Base-by-base conservation (phyloP, 176 grass and related monocot species). In the Zizania latifolia region DNA sequence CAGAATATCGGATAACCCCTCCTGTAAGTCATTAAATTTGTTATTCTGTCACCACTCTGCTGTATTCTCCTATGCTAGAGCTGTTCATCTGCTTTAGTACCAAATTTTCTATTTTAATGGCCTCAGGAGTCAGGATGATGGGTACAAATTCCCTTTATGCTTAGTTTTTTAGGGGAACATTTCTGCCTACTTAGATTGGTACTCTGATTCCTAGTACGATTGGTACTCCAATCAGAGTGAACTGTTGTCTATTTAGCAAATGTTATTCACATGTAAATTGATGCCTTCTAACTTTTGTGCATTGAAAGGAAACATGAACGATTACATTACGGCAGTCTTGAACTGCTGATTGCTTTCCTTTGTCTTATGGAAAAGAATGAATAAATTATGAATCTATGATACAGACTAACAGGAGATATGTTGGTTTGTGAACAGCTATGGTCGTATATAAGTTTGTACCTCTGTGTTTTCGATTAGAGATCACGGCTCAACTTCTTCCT, bases 1-100 rank as follows among this genome's bases (percentile, higher is more conserved):
- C 94, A 30, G 90, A 91, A 71, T 97, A 93, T 70, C 83, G 81
- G 44, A 97, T 97, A 59, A 80, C 81, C 3, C 86, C 92, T 74
- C 90, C 90, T 68, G 94, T 97, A 80, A 93, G 90, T 88, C 7
- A 62, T 80, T 65, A 21, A 10, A 4, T 41, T 61, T 72, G 5
- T 50, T 48, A 68, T 29, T 21, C 44, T 21, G 27, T 31, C 62
- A 32, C 13, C n/a, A 62, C 56, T 79, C 55, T 74, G 8, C 10
- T 56, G 0, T 62, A 5, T 78, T 78, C 7, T 65, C 15, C 51
- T 54, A 21, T 44, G 53, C 26, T 57, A 64, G n/a, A 53, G 24
- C 24, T 16, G 46, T 8, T 56, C 30, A 53, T 75, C 16, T 81
- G 21, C 35, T 78, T 23, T 40, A 1, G 2, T 64, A 66, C 74